Conservation (phyloP, 805 yeast species). For the Candida germanica region DNA sequence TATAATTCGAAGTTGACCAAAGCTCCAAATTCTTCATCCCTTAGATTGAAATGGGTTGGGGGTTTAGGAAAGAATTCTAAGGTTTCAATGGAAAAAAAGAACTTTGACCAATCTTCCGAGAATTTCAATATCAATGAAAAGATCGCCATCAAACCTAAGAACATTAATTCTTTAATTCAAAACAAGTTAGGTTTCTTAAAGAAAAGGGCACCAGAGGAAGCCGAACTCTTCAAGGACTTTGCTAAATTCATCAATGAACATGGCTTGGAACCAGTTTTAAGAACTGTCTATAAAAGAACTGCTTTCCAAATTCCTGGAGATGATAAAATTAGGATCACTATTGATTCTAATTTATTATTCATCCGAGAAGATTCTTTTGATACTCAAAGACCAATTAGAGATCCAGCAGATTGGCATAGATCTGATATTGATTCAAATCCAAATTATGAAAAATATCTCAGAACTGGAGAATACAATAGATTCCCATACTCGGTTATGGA, state of each 20-base stretch:
- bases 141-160: constrained; percentile 74
- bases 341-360: constrained; percentile 84
- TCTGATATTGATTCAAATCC: constrained; percentile 79
- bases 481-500: constrained; percentile 91
- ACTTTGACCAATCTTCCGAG: constrained; percentile 53
- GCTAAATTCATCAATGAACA: constrained; percentile 58
- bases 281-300: constrained; percentile 85
- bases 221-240: constrained; percentile 49
- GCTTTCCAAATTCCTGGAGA: constrained; percentile 99
- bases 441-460: constrained; percentile 66
- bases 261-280: constrained; percentile 77
- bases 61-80: constrained; percentile 73
- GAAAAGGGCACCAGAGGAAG: constrained; percentile 53
- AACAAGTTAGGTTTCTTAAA: constrained; percentile 46
- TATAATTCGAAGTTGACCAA: constrained; percentile 82
- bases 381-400: constrained; percentile 79
- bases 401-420: constrained; percentile 89
- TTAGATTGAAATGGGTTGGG: constrained; percentile 91
- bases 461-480: constrained; percentile 81
- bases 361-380: constrained; percentile 91
- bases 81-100: constrained; percentile 76
- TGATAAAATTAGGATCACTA: constrained; percentile 83
- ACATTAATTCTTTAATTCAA: constrained; percentile 67
- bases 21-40: constrained; percentile 64
- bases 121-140: constrained; percentile 60